phyloP scores from a whole-genome alignment of 176 grass and related monocot species.

The Lolium rigidum region DNA sequence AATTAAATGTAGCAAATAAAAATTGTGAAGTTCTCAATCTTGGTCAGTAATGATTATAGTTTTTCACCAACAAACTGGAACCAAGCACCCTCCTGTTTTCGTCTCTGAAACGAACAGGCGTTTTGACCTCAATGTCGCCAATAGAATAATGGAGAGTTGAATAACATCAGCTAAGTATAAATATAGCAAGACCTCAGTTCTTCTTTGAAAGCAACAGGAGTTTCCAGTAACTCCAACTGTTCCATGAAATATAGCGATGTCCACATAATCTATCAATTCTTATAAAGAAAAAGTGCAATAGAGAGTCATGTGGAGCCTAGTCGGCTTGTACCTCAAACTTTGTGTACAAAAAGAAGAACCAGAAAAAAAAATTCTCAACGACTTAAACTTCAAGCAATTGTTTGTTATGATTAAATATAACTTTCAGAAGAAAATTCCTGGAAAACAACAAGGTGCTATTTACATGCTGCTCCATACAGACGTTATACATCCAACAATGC shows the following conservation, averaged over 20 bases:
- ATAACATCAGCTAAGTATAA: not conserved
- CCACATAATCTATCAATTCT: not conserved
- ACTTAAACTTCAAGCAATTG: not conserved
- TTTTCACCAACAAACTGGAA: not conserved
- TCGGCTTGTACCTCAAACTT: not conserved
- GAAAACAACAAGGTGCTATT: slow-evolving; percentile 9
- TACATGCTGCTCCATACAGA: slow-evolving; percentile 20
- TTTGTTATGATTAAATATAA: slow-evolving; percentile 10
- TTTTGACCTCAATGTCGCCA: not conserved
- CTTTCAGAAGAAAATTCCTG: not conserved
- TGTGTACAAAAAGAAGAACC: not conserved
- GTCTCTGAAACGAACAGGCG: no score
- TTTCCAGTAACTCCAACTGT: not conserved
- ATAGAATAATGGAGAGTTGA: not conserved
- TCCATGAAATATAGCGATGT: not conserved
- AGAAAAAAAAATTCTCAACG: not conserved
- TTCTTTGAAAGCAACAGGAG: slow-evolving; percentile 19
- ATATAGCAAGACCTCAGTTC: not conserved
- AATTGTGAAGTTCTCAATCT: not conserved
- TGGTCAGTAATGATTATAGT: not conserved
- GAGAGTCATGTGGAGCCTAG: not conserved
- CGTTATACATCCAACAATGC: slow-evolving; percentile 10
- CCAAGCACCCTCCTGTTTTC: not conserved
- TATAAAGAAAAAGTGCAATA: not conserved
- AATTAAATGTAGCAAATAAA: not conserved